phyloP scores from a whole-genome alignment of 148 eudicot genomes.

The Heliamphora exappendiculata region DNA sequence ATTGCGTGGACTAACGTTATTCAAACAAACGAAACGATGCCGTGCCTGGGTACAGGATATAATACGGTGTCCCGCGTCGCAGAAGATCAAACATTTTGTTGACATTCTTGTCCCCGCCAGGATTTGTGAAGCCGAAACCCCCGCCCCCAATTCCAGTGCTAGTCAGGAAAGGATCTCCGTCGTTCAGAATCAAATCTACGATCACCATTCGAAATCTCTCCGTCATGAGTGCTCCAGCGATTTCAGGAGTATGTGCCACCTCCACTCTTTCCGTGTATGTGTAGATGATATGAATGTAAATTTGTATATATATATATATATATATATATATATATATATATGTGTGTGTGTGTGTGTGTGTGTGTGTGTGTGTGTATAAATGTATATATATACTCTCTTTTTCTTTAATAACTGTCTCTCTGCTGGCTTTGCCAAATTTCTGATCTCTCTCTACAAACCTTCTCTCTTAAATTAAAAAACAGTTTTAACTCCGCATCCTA shows the following conservation, averaged over 20 bases:
- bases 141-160: neutral
- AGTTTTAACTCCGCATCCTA: no score
- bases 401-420: neutral
- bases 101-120: neutral
- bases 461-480: neutral
- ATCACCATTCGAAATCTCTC: neutral
- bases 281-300: neutral
- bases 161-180: constrained; percentile 3
- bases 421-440: neutral
- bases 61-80: neutral
- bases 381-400: neutral
- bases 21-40: no score
- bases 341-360: neutral
- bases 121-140: neutral
- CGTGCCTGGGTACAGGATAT: neutral
- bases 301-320: neutral
- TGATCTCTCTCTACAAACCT: neutral
- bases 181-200: constrained; percentile 5
- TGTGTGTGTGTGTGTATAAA: neutral
- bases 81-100: neutral
- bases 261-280: neutral
- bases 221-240: constrained; percentile 44
- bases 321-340: neutral
- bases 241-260: constrained; percentile 30
- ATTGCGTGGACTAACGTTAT: no score